Evolutionary conservation across 495 filamentous ascomycete species (phyloP), one percentile per base, ranked within the genome.

Genomic region (Penicillium antarcticum): DNA sequence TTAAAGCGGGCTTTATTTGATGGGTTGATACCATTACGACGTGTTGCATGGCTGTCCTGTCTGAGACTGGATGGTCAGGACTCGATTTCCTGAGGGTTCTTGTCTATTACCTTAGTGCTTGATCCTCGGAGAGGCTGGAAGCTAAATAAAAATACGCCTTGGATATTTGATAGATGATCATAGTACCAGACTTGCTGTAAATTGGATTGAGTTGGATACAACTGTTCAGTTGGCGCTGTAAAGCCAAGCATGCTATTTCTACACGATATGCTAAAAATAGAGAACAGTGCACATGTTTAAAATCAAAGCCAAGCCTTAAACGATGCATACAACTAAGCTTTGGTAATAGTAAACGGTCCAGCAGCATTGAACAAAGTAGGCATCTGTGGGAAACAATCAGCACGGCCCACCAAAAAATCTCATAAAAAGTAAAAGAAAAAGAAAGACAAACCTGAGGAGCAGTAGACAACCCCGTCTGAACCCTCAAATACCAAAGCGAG

Each of bases 401-500:
- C 43, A 19, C n/a, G 34, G 29, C 16, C 29, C 21, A 14, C 21
- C 11, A 40, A 33, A 42, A 37, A 29, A 36, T 37, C 19, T n/a
- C n/a, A n/a, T n/a, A n/a, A n/a, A n/a, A n/a, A n/a, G n/a, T n/a
- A n/a, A n/a, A n/a, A 32, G 13, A 42, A 32, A 42, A 19, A 18
- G 32, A 14, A 38, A 17, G 29, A 47, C 65, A 18, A 42, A 70
- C 69, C 69, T 70, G 69, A 10, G 69, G 69, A 1, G 69, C 69
- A n/a, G 55, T 62, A 0, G 51, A 31, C 41, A 72, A 48, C 12
- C 29, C 17, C 38, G 66, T 68, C 10, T 42, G 48, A 34, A 71
- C 18, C 24, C 69, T 58, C 50, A 72, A 34, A 47, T 72, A 72
- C 69, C 69, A 72, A 33, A 68, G 55, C 26, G 50, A 56, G 9